These are phyloP conservation scores for Hymenoscyphus fraxineus DNA, from an alignment of 2,329 filamentous ascomycete genomes.

Conservation along the genomic window DNA sequence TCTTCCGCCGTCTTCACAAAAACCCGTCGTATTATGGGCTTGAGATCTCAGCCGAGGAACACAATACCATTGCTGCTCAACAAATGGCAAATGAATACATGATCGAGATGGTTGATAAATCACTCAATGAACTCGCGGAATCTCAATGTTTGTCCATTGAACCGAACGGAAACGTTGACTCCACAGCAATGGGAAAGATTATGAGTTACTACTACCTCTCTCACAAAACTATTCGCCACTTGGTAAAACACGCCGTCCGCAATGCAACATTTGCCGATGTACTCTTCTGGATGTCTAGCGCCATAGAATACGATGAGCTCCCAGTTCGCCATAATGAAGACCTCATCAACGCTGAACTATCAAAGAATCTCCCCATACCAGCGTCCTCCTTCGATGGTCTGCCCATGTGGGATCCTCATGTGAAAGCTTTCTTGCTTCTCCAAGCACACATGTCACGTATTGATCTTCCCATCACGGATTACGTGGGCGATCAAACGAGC, in stretches of 20 bases:
- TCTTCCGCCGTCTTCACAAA: constrained; percentile 95
- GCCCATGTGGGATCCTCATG: constrained; percentile 97
- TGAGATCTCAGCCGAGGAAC: constrained; percentile 87
- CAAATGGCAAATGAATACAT: constrained; percentile 90
- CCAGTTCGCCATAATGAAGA: constrained; percentile 98
- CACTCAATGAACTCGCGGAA: constrained; percentile 73
- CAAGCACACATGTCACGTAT: constrained; percentile 95
- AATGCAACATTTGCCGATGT: constrained; percentile 76
- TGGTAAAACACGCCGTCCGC: constrained; percentile 72
- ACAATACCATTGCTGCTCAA: constrained; percentile 82
- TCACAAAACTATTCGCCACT: constrained; percentile 86
- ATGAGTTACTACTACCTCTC: constrained; percentile 99
- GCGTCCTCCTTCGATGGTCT: constrained; percentile 49
- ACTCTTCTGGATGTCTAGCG: constrained; percentile 86
- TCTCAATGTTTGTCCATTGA: constrained; percentile 82
- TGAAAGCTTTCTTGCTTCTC: constrained; percentile 89
- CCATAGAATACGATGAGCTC: constrained; percentile 94
- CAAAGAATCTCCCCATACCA: constrained; percentile 68
- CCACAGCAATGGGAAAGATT: constrained; percentile 91
- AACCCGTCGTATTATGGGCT: constrained; percentile 98
- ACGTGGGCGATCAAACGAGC: constrained; percentile 86
- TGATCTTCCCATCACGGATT: constrained; percentile 90
- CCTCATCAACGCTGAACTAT: constrained; percentile 88
- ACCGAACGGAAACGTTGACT: constrained; percentile 82
- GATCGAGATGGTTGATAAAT: constrained; percentile 86